Evolutionary conservation across 1,284 basidiomycete genomes (phyloP).

Genomic region (Exobasidium rhododendri): DNA sequence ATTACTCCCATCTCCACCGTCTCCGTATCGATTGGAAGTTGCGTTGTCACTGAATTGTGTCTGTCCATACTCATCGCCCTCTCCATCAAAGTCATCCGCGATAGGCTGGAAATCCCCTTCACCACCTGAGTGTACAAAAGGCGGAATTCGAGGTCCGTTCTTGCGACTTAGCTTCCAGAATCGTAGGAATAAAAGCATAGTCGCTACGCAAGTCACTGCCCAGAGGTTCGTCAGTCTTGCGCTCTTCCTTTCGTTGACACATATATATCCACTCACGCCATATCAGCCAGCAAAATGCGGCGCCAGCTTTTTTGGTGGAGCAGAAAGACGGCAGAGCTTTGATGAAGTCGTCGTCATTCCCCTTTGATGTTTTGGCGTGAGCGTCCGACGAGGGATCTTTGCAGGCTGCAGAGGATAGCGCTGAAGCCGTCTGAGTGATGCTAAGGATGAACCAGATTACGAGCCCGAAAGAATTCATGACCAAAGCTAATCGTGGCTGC

Average conservation of each 20-base stretch:
- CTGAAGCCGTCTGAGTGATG: constrained; percentile 43
- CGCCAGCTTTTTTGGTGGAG: constrained; percentile 40
- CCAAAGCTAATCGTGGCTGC: constrained; percentile 40
- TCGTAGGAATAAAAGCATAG: constrained; percentile 38
- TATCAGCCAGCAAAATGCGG: constrained; percentile 46
- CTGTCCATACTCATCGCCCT: constrained; percentile 24
- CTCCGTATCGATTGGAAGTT: constrained; percentile 13
- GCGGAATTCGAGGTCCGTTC: constrained; percentile 47
- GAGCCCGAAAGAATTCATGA: constrained; percentile 35
- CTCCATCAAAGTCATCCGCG: constrained; percentile 24
- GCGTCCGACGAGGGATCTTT: constrained; percentile 40
- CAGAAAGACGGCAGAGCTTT: constrained; percentile 39
- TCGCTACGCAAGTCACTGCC: constrained; percentile 29
- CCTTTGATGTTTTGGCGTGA: constrained; percentile 30
- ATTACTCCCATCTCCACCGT: constrained; percentile 18
- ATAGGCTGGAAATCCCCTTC: constrained; percentile 46
- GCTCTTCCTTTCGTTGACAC: background rate
- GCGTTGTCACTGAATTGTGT: constrained; percentile 3
- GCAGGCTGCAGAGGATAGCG: constrained; percentile 40
- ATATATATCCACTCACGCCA: constrained; percentile 20
- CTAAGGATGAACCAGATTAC: constrained; percentile 32
- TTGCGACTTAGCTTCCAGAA: constrained; percentile 44
- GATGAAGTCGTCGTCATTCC: constrained; percentile 28
- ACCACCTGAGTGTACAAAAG: constrained; percentile 43
- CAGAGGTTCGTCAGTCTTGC: background rate